Percentiles rank a stretch among this genome's conserved stretches.
phyloP scores from a whole-genome alignment of 352 stramenopile species.

The Globisporangium recalcitrans region DNA sequence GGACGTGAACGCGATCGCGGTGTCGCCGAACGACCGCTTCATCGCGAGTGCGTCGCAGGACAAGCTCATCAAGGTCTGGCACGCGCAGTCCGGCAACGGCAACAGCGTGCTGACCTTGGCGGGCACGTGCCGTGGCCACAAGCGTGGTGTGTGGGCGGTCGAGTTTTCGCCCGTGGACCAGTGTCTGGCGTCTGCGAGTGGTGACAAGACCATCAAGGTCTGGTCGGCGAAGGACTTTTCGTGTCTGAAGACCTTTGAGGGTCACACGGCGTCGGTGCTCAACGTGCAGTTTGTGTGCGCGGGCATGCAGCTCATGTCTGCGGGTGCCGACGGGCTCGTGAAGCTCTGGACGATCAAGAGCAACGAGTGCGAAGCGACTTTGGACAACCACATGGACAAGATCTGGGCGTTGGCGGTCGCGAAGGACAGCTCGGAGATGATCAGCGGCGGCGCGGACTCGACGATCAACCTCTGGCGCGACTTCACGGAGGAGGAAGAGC shows the following conservation, averaged over 20 bases:
- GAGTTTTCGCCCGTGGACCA: slow-evolving; percentile 96
- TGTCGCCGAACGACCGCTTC: slow-evolving; percentile 97
- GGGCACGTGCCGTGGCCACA: slow-evolving; percentile 94
- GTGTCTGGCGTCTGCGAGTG: slow-evolving; percentile 92
- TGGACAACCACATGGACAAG: slow-evolving; percentile 97
- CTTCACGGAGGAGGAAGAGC: slow-evolving; percentile 90
- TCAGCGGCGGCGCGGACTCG: slow-evolving; percentile 93
- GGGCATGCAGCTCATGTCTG: slow-evolving; percentile 93
- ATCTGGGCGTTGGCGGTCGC: slow-evolving; percentile 94
- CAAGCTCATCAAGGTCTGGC: slow-evolving; percentile 98
- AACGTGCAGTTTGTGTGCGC: slow-evolving; percentile 86
- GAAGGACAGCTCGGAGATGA: slow-evolving; percentile 85
- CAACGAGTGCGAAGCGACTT: slow-evolving; percentile 95
- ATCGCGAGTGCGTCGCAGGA: slow-evolving; percentile 97
- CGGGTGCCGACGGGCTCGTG: slow-evolving; percentile 94
- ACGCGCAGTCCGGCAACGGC: slow-evolving; percentile 49
- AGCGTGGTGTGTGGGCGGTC: slow-evolving; percentile 96
- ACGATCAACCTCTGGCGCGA: slow-evolving; percentile 94
- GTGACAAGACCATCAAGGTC: slow-evolving; percentile 96
- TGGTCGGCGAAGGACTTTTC: slow-evolving; percentile 95
- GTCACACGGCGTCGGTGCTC: slow-evolving; percentile 87
- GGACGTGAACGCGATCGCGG: slow-evolving; percentile 94
- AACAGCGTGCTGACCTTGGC: slow-evolving; percentile 79
- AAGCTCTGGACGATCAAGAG: slow-evolving; percentile 98
- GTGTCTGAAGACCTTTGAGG: slow-evolving; percentile 97